Conservation (phyloP, 257 asterid genomes). For the Scutellaria minor region DNA sequence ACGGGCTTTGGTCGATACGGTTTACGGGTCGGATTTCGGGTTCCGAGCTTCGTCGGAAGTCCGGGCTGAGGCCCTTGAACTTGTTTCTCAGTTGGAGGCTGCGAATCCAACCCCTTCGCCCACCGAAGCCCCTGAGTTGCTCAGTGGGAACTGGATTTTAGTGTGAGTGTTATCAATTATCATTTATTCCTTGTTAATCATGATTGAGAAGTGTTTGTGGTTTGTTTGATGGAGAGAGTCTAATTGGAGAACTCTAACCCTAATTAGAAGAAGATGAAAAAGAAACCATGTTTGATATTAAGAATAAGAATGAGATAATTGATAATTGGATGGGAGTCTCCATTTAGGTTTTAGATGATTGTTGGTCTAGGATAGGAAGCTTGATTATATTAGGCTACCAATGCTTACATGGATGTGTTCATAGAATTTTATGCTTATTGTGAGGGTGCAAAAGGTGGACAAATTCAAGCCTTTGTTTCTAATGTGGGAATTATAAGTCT, state of each 20-base stretch:
- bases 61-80: slow-evolving; percentile 87
- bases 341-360: neutral
- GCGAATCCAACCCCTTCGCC: slow-evolving; percentile 87
- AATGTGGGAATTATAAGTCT: neutral
- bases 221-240: neutral
- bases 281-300: neutral
- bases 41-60: slow-evolving; percentile 75
- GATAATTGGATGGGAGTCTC: neutral
- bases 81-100: slow-evolving; percentile 86
- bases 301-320: neutral
- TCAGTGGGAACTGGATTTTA: slow-evolving; percentile 90
- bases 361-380: neutral
- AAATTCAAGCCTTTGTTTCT: neutral
- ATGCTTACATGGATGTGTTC: too few relatives aligned
- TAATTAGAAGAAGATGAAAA: slow-evolving; percentile 1
- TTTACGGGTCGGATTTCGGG: slow-evolving; percentile 80
- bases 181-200: neutral
- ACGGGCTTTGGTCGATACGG: slow-evolving; percentile 75
- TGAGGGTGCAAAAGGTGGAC: neutral
- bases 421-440: too few relatives aligned
- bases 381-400: neutral
- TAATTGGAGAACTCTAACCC: slow-evolving; percentile 9
- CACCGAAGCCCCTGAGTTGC: slow-evolving; percentile 68
- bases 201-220: neutral
- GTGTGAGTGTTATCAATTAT: slow-evolving; percentile 54